Evolutionary conservation across 805 yeast genomes (phyloP).

Genomic region (Pichia cabralensis): DNA sequence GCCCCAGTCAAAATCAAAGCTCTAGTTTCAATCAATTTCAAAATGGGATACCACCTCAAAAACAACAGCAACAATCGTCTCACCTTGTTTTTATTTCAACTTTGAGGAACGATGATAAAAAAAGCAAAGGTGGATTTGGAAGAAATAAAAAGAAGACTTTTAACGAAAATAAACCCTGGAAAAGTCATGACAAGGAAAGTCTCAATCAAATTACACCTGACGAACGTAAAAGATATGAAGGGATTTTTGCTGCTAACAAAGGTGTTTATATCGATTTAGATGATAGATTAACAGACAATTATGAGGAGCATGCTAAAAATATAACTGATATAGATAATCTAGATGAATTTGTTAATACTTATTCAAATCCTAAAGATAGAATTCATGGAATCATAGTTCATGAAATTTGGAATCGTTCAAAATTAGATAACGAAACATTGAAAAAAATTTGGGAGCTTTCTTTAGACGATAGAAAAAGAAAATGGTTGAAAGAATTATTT

Average conservation of each 20-base stretch:
- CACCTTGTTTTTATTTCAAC: conserved; percentile 40
- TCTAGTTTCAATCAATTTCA: no score
- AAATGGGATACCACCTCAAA: conserved; percentile 1
- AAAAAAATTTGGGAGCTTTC: conserved; percentile 70
- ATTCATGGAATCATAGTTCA: conserved; percentile 59
- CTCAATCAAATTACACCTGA: conserved; percentile 27
- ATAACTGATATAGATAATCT: no score
- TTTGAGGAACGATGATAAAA: conserved; percentile 26
- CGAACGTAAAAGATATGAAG: conserved; percentile 86
- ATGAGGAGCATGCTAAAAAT: not conserved
- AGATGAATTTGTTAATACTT: conserved; percentile 6
- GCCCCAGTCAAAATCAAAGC: no score
- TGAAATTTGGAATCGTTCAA: conserved; percentile 73
- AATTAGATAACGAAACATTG: conserved; percentile 52
- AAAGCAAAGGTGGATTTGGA: conserved; percentile 17
- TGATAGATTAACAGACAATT: not conserved
- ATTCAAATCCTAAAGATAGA: conserved; percentile 8
- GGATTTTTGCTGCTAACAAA: conserved; percentile 85
- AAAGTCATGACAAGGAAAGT: conserved; percentile 50
- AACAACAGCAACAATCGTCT: no score
- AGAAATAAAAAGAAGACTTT: conserved; percentile 37
- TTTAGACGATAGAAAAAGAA: conserved; percentile 34
- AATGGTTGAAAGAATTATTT: conserved; percentile 26
- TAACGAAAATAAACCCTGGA: conserved; percentile 92
- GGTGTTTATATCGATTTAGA: conserved; percentile 40